Conservation (phyloP, 2,329 filamentous ascomycete species). For the Claviceps monticola region DNA sequence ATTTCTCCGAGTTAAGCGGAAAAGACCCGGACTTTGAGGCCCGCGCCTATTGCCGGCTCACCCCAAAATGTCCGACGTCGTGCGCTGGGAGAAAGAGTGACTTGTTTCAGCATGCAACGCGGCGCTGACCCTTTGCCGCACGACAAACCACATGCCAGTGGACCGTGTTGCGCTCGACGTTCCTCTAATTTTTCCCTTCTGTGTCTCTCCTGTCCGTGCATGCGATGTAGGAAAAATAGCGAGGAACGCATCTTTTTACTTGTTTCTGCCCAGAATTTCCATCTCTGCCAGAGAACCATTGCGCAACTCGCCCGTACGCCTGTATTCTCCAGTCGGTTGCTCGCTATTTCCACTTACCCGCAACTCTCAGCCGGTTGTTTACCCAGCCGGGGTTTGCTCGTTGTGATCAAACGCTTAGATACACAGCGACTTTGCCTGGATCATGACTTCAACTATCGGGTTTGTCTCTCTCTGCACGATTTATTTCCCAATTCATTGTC, state of each 20-base stretch:
- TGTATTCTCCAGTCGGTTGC: background rate
- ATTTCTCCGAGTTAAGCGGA: background rate
- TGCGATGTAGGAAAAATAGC: too few relatives aligned
- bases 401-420: background rate
- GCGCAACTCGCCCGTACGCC: background rate
- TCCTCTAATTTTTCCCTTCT: too few relatives aligned
- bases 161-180: background rate
- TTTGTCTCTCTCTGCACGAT: background rate
- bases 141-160: background rate
- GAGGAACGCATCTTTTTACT: too few relatives aligned
- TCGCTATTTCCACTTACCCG: background rate
- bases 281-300: background rate
- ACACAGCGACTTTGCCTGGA: background rate
- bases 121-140: background rate
- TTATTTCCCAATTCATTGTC: background rate
- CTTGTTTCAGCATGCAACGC: background rate
- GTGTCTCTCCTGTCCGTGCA: too few relatives aligned
- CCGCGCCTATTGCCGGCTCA: background rate
- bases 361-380: background rate
- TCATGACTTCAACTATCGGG: background rate
- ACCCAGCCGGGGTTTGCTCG: background rate
- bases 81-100: background rate
- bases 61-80: background rate
- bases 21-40: background rate
- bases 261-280: too few relatives aligned